These are phyloP conservation scores for Solanum megistacrolobum DNA, from an alignment of 257 asterid species.

Conservation along the genomic window DNA sequence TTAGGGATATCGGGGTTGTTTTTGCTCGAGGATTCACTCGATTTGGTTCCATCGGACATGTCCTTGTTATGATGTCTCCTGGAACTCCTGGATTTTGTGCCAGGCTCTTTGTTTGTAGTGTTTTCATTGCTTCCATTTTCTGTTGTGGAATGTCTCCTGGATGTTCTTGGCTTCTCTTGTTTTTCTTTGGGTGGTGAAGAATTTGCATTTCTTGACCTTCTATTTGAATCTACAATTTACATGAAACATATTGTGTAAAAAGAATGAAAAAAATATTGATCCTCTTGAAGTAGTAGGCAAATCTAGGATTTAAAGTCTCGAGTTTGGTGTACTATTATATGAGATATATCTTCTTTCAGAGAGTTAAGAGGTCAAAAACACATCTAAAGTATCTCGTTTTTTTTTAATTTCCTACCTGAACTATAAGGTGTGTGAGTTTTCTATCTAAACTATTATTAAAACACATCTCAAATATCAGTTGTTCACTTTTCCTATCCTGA, in stretches of 20 bases:
- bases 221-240: slow-evolving; percentile 12
- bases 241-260: not conserved
- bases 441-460: not conserved
- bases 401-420: too few relatives aligned
- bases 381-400: not conserved
- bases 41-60: slow-evolving; percentile 19
- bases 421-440: accelerated
- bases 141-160: slow-evolving; percentile 31
- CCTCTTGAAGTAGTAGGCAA: not conserved
- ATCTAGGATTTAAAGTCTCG: not conserved
- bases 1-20: slow-evolving; percentile 29
- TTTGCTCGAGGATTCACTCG: slow-evolving; percentile 15
- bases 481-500: not conserved
- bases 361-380: not conserved
- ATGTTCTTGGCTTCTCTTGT: slow-evolving; percentile 31
- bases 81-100: slow-evolving; percentile 27
- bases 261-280: not conserved
- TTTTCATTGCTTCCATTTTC: slow-evolving; percentile 19
- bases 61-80: slow-evolving; percentile 45
- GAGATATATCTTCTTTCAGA: not conserved
- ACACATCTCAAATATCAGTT: not conserved
- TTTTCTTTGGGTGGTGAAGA: slow-evolving; percentile 19
- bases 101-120: slow-evolving; percentile 34
- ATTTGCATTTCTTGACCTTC: slow-evolving; percentile 13
- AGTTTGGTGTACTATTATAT: not conserved